Evolutionary conservation across 2,329 filamentous ascomycete genomes (phyloP), one percentile per base, ranked within the genome.

Genomic region (Curvularia lunata): DNA sequence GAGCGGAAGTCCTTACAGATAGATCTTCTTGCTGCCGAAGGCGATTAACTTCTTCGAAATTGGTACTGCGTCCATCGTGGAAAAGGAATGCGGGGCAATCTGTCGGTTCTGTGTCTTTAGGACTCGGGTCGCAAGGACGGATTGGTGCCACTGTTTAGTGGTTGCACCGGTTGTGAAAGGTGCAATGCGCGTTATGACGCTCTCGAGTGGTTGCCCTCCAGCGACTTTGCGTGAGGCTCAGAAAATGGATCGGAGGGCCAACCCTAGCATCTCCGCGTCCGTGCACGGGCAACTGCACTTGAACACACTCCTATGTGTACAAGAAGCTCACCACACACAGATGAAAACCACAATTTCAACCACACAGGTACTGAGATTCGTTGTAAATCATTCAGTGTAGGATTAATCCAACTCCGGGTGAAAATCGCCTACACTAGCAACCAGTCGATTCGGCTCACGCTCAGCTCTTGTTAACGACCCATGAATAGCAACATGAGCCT

Each of bases 21-120:
- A 81, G 55, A 83, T 73, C 66, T 80, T 77, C 63, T 82, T 80
- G 72, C 67, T 78, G 62, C 77, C 77, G 58, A 76, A 74, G 16
- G 68, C 67, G 52, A 75, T 67, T 43, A 75, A 57, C 64, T 74
- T 75, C 57, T 73, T 71, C 46, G 67, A 64, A 54, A 73, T 71
- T 23, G 66, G 65, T 56, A 72, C 59, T n/a, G 66, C 60, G 58
- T 72, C 67, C 69, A 75, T 74, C 52, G 52, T 58, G 58, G 43
- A 37, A 37, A 37, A n/a, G 34, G 34, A 37, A 18, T 16, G 30
- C 45, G 27, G 34, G 10, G 2, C 21, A 37, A 30, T 4, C 16
- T 28, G 9, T 18, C 5, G 9, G 30, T 1, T 21, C n/a, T 18
- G 4, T n/a, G 2, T 9, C 6, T 10, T n/a, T 21, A 8, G 30